Evolutionary conservation across 352 stramenopile species (phyloP).

Genomic region (Phytophthora quininea): DNA sequence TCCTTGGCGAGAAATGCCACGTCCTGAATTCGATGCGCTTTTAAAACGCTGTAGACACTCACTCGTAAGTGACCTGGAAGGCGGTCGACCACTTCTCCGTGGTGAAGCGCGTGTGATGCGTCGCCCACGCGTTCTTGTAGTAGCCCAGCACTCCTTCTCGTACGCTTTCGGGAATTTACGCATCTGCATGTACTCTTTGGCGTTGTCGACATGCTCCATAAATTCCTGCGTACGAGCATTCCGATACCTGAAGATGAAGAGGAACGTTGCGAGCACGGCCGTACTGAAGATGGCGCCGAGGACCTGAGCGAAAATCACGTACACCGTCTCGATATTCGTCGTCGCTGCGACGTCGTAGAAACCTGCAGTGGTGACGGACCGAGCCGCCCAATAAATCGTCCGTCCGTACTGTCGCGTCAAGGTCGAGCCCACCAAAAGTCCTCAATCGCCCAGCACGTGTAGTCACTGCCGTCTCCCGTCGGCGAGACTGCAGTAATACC

Average conservation of each 20-base stretch:
- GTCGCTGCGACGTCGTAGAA: constrained; percentile 67
- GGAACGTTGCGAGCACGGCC: constrained; percentile 66
- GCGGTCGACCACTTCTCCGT: constrained; percentile 50
- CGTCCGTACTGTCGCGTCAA: constrained; percentile 57
- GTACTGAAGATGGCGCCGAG: constrained; percentile 71
- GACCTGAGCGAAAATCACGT: constrained; percentile 63
- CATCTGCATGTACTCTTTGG: constrained; percentile 79
- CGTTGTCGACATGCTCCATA: constrained; percentile 70
- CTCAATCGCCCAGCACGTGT: constrained; percentile 76
- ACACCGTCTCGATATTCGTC: constrained; percentile 60
- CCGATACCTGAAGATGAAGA: constrained; percentile 75
- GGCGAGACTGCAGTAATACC: constrained; percentile 26
- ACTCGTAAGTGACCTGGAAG: constrained; percentile 67
- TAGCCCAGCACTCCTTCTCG: constrained; percentile 61
- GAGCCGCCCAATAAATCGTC: constrained; percentile 64
- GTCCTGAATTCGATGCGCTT: constrained; percentile 62
- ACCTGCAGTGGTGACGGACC: constrained; percentile 61
- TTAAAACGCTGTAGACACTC: constrained; percentile 58
- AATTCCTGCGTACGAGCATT: constrained; percentile 66
- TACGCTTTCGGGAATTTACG: constrained; percentile 59
- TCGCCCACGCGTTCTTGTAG: constrained; percentile 66
- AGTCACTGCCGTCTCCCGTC: constrained; percentile 18
- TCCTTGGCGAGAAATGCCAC: constrained; percentile 70
- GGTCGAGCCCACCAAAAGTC: constrained; percentile 60
- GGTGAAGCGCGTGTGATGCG: constrained; percentile 49